Percentiles rank a stretch among this genome's conserved stretches.
Evolutionary conservation across 352 stramenopile species (phyloP).

Genomic region (Phytophthora podocarpi): DNA sequence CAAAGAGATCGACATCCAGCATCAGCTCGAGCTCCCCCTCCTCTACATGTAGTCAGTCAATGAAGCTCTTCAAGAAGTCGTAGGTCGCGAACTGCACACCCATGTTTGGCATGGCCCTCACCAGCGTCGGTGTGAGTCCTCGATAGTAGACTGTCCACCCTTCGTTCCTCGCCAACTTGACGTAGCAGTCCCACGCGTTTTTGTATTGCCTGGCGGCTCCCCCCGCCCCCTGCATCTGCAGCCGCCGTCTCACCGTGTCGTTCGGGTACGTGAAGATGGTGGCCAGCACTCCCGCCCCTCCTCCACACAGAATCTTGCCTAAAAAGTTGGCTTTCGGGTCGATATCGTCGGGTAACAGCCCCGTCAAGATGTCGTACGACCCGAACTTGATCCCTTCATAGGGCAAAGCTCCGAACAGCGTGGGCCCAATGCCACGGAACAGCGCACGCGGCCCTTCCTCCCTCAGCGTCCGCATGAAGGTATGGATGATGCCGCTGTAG

Average conservation of each 20-base stretch:
- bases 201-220: slow-evolving; percentile 64
- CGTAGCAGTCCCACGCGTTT: slow-evolving; percentile 81
- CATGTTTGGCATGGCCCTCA: slow-evolving; percentile 88
- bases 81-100: slow-evolving; percentile 89
- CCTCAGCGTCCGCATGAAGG: slow-evolving; percentile 66
- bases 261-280: slow-evolving; percentile 90
- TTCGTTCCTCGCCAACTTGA: slow-evolving; percentile 64
- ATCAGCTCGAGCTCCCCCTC: too few species aligned
- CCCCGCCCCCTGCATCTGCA: slow-evolving; percentile 88
- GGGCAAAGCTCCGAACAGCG: slow-evolving; percentile 68
- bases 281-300: slow-evolving; percentile 79
- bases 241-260: slow-evolving; percentile 81
- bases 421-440: slow-evolving; percentile 77
- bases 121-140: slow-evolving; percentile 76
- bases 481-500: slow-evolving; percentile 77
- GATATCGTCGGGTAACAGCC: slow-evolving; percentile 56
- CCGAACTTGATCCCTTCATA: slow-evolving; percentile 89
- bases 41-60: too few species aligned
- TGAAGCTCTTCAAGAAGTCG: slow-evolving; percentile 70
- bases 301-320: slow-evolving; percentile 78
- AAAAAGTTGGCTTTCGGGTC: slow-evolving; percentile 63
- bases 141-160: slow-evolving; percentile 77
- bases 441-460: slow-evolving; percentile 71
- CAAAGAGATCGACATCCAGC: too few species aligned
- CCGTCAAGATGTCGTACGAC: slow-evolving; percentile 74